phyloP scores from a whole-genome alignment of 2,329 filamentous ascomycete species.

The Fusarium avenaceum region DNA sequence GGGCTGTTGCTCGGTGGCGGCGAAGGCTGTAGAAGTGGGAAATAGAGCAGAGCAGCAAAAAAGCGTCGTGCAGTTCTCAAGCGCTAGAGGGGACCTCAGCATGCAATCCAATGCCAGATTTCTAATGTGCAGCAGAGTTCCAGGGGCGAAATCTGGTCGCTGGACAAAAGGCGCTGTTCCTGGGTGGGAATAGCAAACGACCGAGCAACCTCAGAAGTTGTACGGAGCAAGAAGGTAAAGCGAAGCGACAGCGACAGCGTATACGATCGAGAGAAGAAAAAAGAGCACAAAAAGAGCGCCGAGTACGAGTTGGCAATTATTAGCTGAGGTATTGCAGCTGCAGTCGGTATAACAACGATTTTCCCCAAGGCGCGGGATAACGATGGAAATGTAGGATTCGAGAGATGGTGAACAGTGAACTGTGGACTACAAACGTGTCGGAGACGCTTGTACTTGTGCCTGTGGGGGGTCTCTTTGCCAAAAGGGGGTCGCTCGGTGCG shows the following conservation, averaged over 20 bases:
- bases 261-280: slow-evolving; percentile 33
- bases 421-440: slow-evolving; percentile 43
- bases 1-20: slow-evolving; percentile 36
- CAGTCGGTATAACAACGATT: slow-evolving; percentile 42
- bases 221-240: slow-evolving; percentile 31
- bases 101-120: slow-evolving; percentile 45
- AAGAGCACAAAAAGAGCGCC: slow-evolving; percentile 37
- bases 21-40: slow-evolving; percentile 37
- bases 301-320: slow-evolving; percentile 21
- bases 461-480: slow-evolving; percentile 46
- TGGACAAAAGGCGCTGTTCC: slow-evolving; percentile 45
- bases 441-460: slow-evolving; percentile 46
- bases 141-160: slow-evolving; percentile 42
- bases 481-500: slow-evolving; percentile 52
- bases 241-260: slow-evolving; percentile 30
- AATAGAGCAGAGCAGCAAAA: slow-evolving; percentile 17
- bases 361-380: slow-evolving; percentile 46
- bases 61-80: slow-evolving; percentile 32
- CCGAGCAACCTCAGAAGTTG: slow-evolving; percentile 34
- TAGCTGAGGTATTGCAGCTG: slow-evolving; percentile 21
- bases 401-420: slow-evolving; percentile 38
- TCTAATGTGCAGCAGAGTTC: slow-evolving; percentile 21
- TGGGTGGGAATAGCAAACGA: slow-evolving; percentile 43
- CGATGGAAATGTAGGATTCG: slow-evolving; percentile 49
- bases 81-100: slow-evolving; percentile 35